Percentiles rank a stretch among this genome's conserved stretches.
These are phyloP conservation scores for Kazachstania africana DNA, from an alignment of 805 yeast genomes.

Conservation along the genomic window DNA sequence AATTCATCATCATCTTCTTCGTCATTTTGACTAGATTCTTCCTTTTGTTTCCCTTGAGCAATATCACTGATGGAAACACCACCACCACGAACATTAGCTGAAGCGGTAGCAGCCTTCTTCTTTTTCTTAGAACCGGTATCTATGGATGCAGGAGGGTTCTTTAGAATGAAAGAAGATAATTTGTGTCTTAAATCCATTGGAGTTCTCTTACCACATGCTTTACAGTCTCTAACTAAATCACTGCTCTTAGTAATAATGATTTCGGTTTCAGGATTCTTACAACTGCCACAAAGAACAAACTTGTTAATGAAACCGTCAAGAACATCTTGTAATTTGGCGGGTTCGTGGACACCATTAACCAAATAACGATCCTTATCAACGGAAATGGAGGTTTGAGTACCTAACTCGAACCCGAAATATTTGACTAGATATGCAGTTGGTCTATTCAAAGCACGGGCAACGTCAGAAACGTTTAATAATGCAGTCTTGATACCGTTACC, in stretches of 20 bases:
- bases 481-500: slow-evolving; percentile 99
- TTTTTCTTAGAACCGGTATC: slow-evolving; percentile 41
- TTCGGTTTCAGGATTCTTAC: slow-evolving; percentile 97
- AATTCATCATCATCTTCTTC: slow-evolving; percentile 58
- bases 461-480: slow-evolving; percentile 79
- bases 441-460: slow-evolving; percentile 87
- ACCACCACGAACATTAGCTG: slow-evolving; percentile 82
- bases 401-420: slow-evolving; percentile 91
- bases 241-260: slow-evolving; percentile 60
- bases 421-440: slow-evolving; percentile 88
- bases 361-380: slow-evolving; percentile 76
- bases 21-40: slow-evolving; percentile 22
- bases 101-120: slow-evolving; percentile 76
- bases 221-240: slow-evolving; percentile 79
- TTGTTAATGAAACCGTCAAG: slow-evolving; percentile 89
- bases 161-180: slow-evolving; percentile 73
- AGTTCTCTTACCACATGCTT: slow-evolving; percentile 93
- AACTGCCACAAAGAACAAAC: slow-evolving; percentile 86
- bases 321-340: slow-evolving; percentile 80
- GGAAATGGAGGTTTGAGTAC: slow-evolving; percentile 84
- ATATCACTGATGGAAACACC: slow-evolving; percentile 72
- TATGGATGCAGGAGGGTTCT: slow-evolving; percentile 71
- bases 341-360: slow-evolving; percentile 91
- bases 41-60: slow-evolving; percentile 39
- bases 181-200: slow-evolving; percentile 77